Evolutionary conservation across 2,329 filamentous ascomycete species (phyloP), one percentile per base, ranked within the genome.

Genomic region (Cladophialophora bantiana): DNA sequence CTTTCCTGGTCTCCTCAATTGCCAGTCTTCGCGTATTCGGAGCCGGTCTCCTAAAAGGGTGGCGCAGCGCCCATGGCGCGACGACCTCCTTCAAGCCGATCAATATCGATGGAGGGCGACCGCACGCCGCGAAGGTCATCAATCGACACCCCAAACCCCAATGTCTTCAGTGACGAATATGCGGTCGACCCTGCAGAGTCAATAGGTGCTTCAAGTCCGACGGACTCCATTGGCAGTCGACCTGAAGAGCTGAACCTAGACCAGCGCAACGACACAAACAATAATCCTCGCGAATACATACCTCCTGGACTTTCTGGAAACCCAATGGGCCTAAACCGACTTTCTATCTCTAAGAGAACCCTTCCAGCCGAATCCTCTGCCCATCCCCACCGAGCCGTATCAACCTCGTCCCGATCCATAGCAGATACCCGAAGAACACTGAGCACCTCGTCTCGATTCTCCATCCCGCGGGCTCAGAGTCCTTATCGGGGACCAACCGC

Each of bases 401-500:
- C 73, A 36, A 63, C 64, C 38, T 66, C 70, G 1, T 71, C 68
- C 38, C 68, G 59, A 42, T 69, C 73, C n/a, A 70, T 75, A 35
- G 79, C 78, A 20, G 74, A 76, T 15, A 70, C 76, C 6, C 76
- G 77, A 65, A 77, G 80, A 72, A 80, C 79, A 26, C 76, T 80
- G 60, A 82, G 80, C 65, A 77, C 77, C n/a, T 79, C 78, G 6
- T 83, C 81, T 38, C 78, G 78, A 56, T 79, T 82, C 60, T 80
- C 80, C 4, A 77, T 83, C 36, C 80, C 81, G 45, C 78, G 81
- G 64, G 77, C 81, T 20, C 75, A 92, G 65, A 89, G 86, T 65
- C 90, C 90, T 12, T 91, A 93, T 71, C 85, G 86, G 61, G 90
- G 89, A 6, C 86, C 88, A 1, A 88, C 86, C 3, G 90, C 89